Conservation (phyloP, 352 stramenopile species). For the Pythium pyrilobum region DNA sequence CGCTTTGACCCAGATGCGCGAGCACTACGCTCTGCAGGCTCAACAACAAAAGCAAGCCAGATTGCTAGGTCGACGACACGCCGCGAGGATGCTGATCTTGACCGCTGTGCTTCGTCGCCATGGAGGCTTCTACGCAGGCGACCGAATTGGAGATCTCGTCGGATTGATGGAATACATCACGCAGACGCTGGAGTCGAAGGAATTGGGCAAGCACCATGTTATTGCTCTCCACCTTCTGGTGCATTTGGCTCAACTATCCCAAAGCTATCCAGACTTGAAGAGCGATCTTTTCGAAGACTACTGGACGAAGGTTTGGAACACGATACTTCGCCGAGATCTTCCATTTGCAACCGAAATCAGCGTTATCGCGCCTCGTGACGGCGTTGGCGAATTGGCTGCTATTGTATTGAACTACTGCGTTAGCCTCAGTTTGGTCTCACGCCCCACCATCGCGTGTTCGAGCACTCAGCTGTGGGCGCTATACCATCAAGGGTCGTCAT, state of each 20-base stretch:
- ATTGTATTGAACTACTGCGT: slow-evolving; percentile 10
- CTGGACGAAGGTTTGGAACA: slow-evolving; percentile 15
- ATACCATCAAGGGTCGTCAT: background rate
- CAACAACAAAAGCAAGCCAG: slow-evolving; percentile 10
- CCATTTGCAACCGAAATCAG: slow-evolving; percentile 8
- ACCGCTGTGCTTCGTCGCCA: slow-evolving; percentile 17
- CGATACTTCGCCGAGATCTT: slow-evolving; percentile 11
- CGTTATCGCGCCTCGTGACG: background rate
- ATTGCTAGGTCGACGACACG: slow-evolving; percentile 4
- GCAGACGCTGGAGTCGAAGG: slow-evolving; percentile 9
- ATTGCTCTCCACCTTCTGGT: slow-evolving; percentile 18
- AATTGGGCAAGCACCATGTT: slow-evolving; percentile 9
- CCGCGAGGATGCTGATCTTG: slow-evolving; percentile 10
- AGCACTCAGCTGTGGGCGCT: slow-evolving; percentile 13
- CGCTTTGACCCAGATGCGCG: slow-evolving; percentile 2
- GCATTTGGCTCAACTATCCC: slow-evolving; percentile 15
- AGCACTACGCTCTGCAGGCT: background rate
- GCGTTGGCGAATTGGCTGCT: slow-evolving; percentile 11
- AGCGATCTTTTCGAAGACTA: slow-evolving; percentile 19
- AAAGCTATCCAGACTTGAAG: slow-evolving; percentile 7
- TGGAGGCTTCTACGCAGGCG: slow-evolving; percentile 11
- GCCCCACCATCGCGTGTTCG: background rate
- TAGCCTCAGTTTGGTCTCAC: slow-evolving; percentile 5
- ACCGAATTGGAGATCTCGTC: slow-evolving; percentile 21
- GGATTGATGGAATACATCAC: slow-evolving; percentile 17